Evolutionary conservation across 352 stramenopile genomes (phyloP).

Genomic region (Globisporangium iwayamae): DNA sequence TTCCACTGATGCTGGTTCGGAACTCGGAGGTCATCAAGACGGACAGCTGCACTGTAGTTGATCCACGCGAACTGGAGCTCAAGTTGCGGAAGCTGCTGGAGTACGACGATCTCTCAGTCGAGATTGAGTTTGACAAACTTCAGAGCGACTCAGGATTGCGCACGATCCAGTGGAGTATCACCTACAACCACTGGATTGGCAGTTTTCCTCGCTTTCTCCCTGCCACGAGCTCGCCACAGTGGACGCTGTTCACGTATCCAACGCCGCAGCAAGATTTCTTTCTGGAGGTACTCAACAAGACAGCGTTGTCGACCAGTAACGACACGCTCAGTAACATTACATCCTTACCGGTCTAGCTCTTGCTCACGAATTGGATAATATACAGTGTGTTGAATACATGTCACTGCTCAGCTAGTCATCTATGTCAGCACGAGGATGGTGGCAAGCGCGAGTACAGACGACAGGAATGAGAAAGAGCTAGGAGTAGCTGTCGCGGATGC

Average conservation of each 20-base stretch:
- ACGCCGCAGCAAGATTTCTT: constrained; percentile 10
- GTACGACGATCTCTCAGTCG: constrained; percentile 38
- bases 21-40: constrained; percentile 20
- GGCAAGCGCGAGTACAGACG: neutral
- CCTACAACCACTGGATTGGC: constrained; percentile 32
- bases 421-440: neutral
- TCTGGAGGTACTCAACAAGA: constrained; percentile 13
- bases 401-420: neutral
- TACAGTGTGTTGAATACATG: neutral
- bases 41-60: constrained; percentile 20
- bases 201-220: constrained; percentile 27
- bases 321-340: neutral
- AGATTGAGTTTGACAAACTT: constrained; percentile 18
- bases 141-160: constrained; percentile 14
- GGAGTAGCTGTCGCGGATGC: neutral
- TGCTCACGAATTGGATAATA: neutral
- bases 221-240: constrained; percentile 17
- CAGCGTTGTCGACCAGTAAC: neutral
- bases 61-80: constrained; percentile 18
- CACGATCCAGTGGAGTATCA: constrained; percentile 30
- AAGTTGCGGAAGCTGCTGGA: constrained; percentile 31
- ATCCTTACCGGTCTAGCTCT: constrained; percentile 1
- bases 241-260: constrained; percentile 29
- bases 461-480: neutral
- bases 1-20: constrained; percentile 20